Base-by-base conservation (phyloP, 345 rosid species). In the Corchorus olitorius region DNA sequence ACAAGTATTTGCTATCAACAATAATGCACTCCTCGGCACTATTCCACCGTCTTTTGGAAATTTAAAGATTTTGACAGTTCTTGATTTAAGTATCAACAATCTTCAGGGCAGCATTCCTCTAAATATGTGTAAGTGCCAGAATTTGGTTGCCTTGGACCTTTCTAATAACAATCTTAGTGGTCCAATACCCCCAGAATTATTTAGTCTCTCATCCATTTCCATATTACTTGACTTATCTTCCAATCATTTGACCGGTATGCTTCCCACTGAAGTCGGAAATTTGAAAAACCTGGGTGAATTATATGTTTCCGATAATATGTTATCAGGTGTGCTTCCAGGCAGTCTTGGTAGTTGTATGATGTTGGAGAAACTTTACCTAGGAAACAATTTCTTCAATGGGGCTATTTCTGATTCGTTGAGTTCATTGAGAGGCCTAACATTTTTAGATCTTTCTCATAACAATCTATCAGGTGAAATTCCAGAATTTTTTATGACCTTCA, bases 391-490 rank as follows among this genome's bases (percentile, higher is more conserved):
- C 6, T 82, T 85, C 4, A 56, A 65, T 43, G 85, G 86, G 0
- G 1, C 56, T 22, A 81, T 87, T n/a, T 83, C 88, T 20, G 2
- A 67, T 0, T 81, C 85, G 7, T 72, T 87, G 6, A 35, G 78
- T 73, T 72, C 73, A 3, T 50, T 85, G 49, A 61, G 67, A 76
- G 83, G 81, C 27, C 81, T 82, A n/a, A 27, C 54, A 17, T 2
- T 34, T 1, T 53, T 88, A 14, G 84, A 85, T 60, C 50, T 88
- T 17, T 88, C 89, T 5, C 37, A 20, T 19, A 87, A 87, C 41
- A 76, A 81, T 20, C 60, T 85, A 9, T 74, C 77, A 0, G 81
- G 84, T 2, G 33, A 50, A 41, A 84, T 85, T 62, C 85, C 85
- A 0, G 22, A 75, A 19, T 76, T 49, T 50, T 4, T 84, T 0